Percentiles rank a stretch among this genome's conserved stretches.
These are phyloP conservation scores for Apiospora koreana DNA, from an alignment of 2,329 filamentous ascomycete genomes.

Conservation along the genomic window DNA sequence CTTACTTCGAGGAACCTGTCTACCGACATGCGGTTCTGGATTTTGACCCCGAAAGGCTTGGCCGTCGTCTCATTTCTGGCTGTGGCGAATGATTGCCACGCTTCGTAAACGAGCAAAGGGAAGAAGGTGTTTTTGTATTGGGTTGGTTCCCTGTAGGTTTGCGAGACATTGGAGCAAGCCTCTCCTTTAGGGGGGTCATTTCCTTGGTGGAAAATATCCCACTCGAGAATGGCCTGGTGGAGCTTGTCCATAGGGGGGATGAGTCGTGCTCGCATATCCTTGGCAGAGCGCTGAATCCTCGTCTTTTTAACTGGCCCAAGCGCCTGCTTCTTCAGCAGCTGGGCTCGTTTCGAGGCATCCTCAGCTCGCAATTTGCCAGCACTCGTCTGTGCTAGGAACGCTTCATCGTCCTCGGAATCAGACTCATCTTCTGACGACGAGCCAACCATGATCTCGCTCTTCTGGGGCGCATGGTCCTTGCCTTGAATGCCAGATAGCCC, in stretches of 20 bases:
- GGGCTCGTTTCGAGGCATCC: constrained; percentile 47
- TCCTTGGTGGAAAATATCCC: constrained; percentile 92
- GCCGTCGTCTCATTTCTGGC: constrained; percentile 82
- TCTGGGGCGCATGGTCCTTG: constrained; percentile 74
- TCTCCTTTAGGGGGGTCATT: constrained; percentile 80
- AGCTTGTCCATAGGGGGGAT: constrained; percentile 84
- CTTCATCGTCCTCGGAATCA: constrained; percentile 62
- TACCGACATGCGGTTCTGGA: constrained; percentile 84
- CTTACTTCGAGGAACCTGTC: constrained; percentile 93
- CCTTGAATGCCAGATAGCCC: constrained; percentile 70
- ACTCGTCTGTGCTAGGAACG: constrained; percentile 48
- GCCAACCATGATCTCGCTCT: constrained; percentile 89
- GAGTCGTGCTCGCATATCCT: constrained; percentile 91
- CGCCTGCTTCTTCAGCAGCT: constrained; percentile 54
- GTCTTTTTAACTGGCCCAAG: constrained; percentile 81
- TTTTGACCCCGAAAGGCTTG: constrained; percentile 82
- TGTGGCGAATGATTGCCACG: constrained; percentile 88
- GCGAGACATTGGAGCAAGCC: constrained; percentile 74
- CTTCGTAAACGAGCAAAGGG: constrained; percentile 86
- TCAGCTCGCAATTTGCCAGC: constrained; percentile 50
- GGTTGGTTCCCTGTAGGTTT: constrained; percentile 72
- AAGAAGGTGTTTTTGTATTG: constrained; percentile 91
- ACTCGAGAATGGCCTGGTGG: constrained; percentile 83
- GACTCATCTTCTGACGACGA: constrained; percentile 75
- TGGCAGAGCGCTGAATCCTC: constrained; percentile 77